Evolutionary conservation across 2,329 filamentous ascomycete species (phyloP), one percentile per base, ranked within the genome.

Genomic region (Pseudogymnoascus sp.): DNA sequence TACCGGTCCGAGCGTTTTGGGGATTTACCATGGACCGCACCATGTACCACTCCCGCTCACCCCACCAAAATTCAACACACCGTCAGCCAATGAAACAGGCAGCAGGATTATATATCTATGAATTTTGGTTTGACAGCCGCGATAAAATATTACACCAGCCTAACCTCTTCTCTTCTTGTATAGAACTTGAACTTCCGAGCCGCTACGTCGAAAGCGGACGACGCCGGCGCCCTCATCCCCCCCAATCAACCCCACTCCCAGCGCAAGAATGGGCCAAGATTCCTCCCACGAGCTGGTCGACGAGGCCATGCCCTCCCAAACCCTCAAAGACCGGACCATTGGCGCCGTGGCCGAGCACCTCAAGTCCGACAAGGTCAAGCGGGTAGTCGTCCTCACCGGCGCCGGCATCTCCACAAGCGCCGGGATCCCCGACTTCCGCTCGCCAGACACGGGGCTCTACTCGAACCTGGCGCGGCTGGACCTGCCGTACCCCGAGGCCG

Each of bases 371-470:
- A 75, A 82, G 59, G 86, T 82, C 35, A 83, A 83, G 70, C 83
- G 82, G 60, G 89, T 99, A 64, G 91, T 96, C 23, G 89, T 97
- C 66, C 86, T 97, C 85, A 92, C 90, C 2, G 93, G 93, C 64
- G 93, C 93, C 11, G 93, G 93, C 59, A 96, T 97, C 68, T 91
- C 88, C 31, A 93, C 90, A 0, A 82, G 84, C 9, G 85, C 85
- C 63, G 86, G 86, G 64, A 88, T 99, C 66, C 95, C 95, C 66
- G 95, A 99, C 77, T 99, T 97, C 75, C 84, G 95, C 67, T 96
- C 92, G 1, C 93, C 93, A 66, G 89, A 91, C 64, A 97, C 93
- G 0, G 95, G 95, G 2, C 83, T 99, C 10, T 99, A 99, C 75
- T 88, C 91, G 70, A 97, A 97, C 72, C 86, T 99, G 17, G 89